Evolutionary conservation across 192 early-diverging fungal species (phyloP).

Genomic region (Coemansia sp.): DNA sequence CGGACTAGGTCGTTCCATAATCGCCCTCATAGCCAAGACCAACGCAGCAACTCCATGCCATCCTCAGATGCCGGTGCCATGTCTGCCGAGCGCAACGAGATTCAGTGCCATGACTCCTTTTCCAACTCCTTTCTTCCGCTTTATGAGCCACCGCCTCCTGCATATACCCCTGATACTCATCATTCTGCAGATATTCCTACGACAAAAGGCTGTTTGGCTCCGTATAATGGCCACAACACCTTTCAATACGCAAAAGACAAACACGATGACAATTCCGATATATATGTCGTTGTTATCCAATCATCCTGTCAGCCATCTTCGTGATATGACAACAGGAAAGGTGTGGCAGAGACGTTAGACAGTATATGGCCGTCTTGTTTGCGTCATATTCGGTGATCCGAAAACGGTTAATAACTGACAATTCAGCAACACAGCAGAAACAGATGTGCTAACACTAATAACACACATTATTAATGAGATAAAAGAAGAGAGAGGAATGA

Average conservation of each 20-base stretch:
- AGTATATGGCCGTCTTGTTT: too few relatives aligned
- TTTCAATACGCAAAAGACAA: background rate
- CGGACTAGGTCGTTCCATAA: background rate
- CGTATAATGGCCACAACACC: background rate
- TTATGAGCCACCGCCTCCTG: conserved; percentile 9
- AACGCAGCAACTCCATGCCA: background rate
- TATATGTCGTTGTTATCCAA: background rate
- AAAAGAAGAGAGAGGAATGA: too few relatives aligned
- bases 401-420: too few relatives aligned
- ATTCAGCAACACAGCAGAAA: too few relatives aligned
- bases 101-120: background rate
- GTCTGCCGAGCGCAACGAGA: background rate
- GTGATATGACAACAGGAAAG: too few relatives aligned
- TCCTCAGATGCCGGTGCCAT: background rate
- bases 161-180: background rate
- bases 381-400: too few relatives aligned
- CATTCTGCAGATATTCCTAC: background rate
- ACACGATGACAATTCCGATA: background rate
- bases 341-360: too few relatives aligned
- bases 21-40: background rate
- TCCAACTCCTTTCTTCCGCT: background rate
- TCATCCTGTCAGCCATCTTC: background rate
- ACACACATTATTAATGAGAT: too few relatives aligned
- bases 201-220: background rate
- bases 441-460: too few relatives aligned